Evolutionary conservation across 805 yeast species (phyloP).

Genomic region (Brettanomyces custersianus): DNA sequence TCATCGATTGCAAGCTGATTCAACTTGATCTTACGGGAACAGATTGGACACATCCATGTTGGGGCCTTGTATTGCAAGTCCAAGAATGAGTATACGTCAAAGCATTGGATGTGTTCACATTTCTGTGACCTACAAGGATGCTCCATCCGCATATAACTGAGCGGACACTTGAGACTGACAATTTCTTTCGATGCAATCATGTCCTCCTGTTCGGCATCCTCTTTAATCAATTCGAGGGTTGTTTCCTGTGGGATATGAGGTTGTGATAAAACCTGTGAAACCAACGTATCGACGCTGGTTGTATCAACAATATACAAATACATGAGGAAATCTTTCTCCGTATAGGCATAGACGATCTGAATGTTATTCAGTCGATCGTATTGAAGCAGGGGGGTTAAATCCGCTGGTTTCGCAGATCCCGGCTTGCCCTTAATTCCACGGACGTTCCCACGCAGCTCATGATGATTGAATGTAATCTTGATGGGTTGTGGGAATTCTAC

Average conservation of each 20-base stretch:
- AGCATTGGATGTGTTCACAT: conserved; percentile 82
- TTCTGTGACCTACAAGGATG: conserved; percentile 61
- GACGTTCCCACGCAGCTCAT: conserved; percentile 40
- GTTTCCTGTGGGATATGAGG: conserved; percentile 44
- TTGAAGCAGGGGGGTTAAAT: conserved; percentile 47
- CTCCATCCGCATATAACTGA: conserved; percentile 60
- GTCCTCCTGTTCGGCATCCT: conserved; percentile 59
- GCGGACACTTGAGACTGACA: conserved; percentile 69
- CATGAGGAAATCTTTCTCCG: conserved; percentile 39
- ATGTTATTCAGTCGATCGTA: conserved; percentile 28
- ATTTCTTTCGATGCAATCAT: conserved; percentile 52
- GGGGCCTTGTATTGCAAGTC: conserved; percentile 73
- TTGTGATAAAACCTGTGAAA: conserved; percentile 31
- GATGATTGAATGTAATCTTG: conserved; percentile 55
- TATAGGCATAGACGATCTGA: conserved; percentile 50
- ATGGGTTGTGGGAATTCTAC: conserved; percentile 65
- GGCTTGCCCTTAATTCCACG: conserved; percentile 69
- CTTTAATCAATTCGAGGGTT: conserved; percentile 29
- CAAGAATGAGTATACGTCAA: conserved; percentile 70
- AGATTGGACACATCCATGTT: conserved; percentile 84
- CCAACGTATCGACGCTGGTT: conserved; percentile 31
- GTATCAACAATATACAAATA: conserved; percentile 53
- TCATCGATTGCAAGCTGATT: conserved; percentile 67
- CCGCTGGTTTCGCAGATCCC: conserved; percentile 80
- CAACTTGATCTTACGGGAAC: conserved; percentile 43